Evolutionary conservation across 2,329 filamentous ascomycete species (phyloP).

Genomic region (Penicillium brasilianum): DNA sequence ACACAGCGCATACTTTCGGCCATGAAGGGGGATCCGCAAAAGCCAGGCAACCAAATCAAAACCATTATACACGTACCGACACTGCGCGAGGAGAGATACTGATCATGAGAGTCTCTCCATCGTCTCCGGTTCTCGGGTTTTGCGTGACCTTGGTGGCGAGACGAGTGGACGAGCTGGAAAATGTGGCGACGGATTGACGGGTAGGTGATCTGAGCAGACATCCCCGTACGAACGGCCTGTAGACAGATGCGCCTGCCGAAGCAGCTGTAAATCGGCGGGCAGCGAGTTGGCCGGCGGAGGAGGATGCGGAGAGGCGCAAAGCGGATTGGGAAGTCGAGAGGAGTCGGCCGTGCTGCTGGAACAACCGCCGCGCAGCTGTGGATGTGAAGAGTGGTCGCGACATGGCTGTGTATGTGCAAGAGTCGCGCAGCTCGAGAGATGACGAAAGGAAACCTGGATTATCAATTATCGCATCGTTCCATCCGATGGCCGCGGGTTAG

Average conservation of each 20-base stretch:
- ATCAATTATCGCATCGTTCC: constrained; percentile 26
- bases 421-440: constrained; percentile 10
- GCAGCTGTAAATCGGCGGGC: constrained; percentile 22
- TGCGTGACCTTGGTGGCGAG: constrained; percentile 51
- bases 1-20: constrained; percentile 1
- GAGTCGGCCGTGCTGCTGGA: constrained; percentile 26
- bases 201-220: constrained; percentile 5
- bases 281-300: constrained; percentile 32
- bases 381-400: constrained; percentile 36
- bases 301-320: constrained; percentile 38
- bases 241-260: constrained; percentile 1
- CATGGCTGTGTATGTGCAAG: constrained; percentile 30
- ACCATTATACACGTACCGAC: constrained; percentile 60
- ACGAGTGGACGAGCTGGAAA: constrained; percentile 43
- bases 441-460: constrained; percentile 27
- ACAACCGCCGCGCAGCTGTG: constrained; percentile 31
- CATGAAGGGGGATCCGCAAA: constrained; percentile 3
- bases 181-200: constrained; percentile 32
- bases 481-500: constrained; percentile 35
- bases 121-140: constrained; percentile 80
- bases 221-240: constrained; percentile 3
- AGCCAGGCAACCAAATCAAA: constrained; percentile 4
- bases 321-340: constrained; percentile 32
- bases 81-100: constrained; percentile 84
- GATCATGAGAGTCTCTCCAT: constrained; percentile 81